Base-by-base conservation (phyloP, 1,139 yeast genomes). In the Yamadazyma mexicana region DNA sequence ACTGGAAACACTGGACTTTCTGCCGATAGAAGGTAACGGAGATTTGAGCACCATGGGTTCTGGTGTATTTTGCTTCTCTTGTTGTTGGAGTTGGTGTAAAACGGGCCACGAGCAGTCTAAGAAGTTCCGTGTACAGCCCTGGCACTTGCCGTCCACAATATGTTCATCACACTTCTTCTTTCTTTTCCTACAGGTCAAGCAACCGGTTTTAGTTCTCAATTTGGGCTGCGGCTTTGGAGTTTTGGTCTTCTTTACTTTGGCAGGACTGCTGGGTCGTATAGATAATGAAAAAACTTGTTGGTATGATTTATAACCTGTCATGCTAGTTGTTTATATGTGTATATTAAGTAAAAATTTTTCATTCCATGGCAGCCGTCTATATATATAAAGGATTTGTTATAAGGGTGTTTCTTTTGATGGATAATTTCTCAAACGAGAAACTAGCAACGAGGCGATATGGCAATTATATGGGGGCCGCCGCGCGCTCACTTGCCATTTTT, bases 141-240 rank as follows among this genome's bases (percentile, higher is more conserved):
- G 74, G 51, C 77, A 72, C 52, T 72, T 72, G 3, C 77, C 77
- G 43, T 65, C 65, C 11, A 63, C 66, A 26, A 56, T 62, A 39
- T 65, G 63, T 50, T 69, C 75, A 47, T 69, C 75, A 56, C 75
- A 69, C 63, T 69, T 69, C 62, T 69, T 69, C 65, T 69, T 69
- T 55, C 75, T 63, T 54, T 59, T 66, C 40, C 75, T 64, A 47
- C 75, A 69, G 7, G 74, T 69, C 37, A 69, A 58, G 49, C 75
- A 69, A 11, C 75, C 75, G 4, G 74, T 64, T 45, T 66, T 69
- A 24, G 74, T 67, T 57, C 75, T 62, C 42, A 52, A 62, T 46
- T 56, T 64, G 2, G 50, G 46, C 30, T 20, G 29, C 15, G n/a
- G 22, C 18, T 32, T 34, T 3, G 35, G 34, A 3, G 40, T 20